These are phyloP conservation scores for Angomonas deanei DNA, from an alignment of 208 protist genomes.

Conservation along the genomic window DNA sequence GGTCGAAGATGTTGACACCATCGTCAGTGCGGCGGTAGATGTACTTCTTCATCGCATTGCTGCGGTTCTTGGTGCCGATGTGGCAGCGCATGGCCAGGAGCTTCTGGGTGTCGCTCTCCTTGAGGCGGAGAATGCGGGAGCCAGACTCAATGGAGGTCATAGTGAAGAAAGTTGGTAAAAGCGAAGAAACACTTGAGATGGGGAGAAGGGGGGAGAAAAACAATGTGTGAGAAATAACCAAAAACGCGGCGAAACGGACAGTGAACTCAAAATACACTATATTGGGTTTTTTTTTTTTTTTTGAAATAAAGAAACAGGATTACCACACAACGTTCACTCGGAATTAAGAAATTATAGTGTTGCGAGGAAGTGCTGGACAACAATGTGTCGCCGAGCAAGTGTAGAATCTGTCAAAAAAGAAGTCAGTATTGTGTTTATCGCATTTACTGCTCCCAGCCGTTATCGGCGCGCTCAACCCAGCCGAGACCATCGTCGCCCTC, in stretches of 20 bases:
- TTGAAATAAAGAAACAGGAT: neutral
- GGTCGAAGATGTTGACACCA: constrained; percentile 96
- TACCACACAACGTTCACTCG: neutral
- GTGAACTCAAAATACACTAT: neutral
- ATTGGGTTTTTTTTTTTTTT: neutral
- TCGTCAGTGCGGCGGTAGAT: constrained; percentile 86
- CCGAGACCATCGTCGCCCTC: constrained; percentile 60
- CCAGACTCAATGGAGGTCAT: constrained; percentile 76
- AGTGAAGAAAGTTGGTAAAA: constrained; percentile 10
- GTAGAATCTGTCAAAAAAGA: constrained; percentile 5
- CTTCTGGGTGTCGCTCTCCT: constrained; percentile 94
- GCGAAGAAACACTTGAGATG: neutral
- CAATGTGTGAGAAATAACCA: constrained; percentile 8
- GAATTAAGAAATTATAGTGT: no score
- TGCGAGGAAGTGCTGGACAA: neutral
- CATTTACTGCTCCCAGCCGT: constrained; percentile 35
- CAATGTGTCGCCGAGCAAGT: constrained; percentile 2
- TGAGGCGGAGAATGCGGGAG: constrained; percentile 70
- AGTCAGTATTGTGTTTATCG: constrained; percentile 15
- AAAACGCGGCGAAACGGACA: neutral
- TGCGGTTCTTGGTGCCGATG: constrained; percentile 94
- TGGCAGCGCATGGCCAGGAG: constrained; percentile 96
- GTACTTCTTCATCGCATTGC: constrained; percentile 95
- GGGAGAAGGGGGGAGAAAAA: constrained; percentile 20
- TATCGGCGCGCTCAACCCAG: constrained; percentile 63